Evolutionary conservation across 164 flowering plant species (phyloP), one percentile per base, ranked within the genome.

Genomic region (Protea cynaroides): DNA sequence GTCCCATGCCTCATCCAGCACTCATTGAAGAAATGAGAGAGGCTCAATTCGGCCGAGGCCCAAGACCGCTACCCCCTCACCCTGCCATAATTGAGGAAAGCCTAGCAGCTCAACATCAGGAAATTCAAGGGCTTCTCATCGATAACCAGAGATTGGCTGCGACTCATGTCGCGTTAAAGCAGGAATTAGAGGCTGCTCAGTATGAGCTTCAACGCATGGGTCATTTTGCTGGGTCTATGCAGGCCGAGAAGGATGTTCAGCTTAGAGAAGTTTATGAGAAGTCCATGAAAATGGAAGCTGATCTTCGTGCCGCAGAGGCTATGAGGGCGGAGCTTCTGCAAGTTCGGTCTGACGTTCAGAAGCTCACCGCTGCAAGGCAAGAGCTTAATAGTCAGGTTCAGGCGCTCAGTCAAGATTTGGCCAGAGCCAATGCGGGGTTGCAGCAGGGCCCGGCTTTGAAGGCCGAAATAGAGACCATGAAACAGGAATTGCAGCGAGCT

Each of bases 121-220:
- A 94, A 18, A 83, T 91, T 56, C 97, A 91, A 54, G 87, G 71
- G 7, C 82, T 91, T 4, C 72, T 94, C 9, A 81, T 79, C 12
- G 97, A 89, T 71, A 94, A 94, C 71, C 96, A 88, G 72, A 67
- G 95, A 54, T 72, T 91, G 14, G 99, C 99, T 34, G 96, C 96
- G 1, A 89, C 96, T 4, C 99, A 94, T 75, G 97, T 91, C 44
- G 96, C 99, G 0, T 81, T 94, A 21, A 91, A 83, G 78, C 97
- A 91, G 80, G 99, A 94, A 59, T 62, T 91, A 25, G 95, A 83
- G 59, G 78, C 76, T 49, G 82, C 84, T 1, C 93, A 86, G 53
- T 76, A 82, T 64, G 96, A 94, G 77, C 67, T 94, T 61, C 89
- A 86, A 36, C 76, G 79, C 3, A 79, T 80, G 82, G 71, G 74